phyloP scores from a whole-genome alignment of 768 basidiomycete species.

The Astraeus odoratus region DNA sequence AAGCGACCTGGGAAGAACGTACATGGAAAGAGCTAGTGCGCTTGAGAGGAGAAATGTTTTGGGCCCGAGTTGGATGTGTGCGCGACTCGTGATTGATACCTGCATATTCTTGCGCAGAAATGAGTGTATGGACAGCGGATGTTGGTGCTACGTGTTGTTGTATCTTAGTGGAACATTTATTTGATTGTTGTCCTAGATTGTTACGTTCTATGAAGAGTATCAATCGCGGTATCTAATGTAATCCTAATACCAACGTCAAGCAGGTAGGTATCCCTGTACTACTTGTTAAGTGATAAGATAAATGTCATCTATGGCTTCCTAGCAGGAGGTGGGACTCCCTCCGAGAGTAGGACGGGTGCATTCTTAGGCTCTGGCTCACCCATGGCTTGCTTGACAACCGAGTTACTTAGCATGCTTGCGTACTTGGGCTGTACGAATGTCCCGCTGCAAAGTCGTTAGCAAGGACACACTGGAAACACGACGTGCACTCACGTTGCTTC shows the following conservation, averaged over 20 bases:
- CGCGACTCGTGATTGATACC: constrained; percentile 13
- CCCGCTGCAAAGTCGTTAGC: constrained; percentile 37
- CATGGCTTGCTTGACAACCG: constrained; percentile 54
- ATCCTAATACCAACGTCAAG: neutral
- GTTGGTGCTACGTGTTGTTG: neutral
- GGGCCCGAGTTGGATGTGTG: constrained; percentile 65
- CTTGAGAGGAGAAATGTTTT: constrained; percentile 81
- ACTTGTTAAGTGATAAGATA: no score
- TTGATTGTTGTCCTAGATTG: neutral
- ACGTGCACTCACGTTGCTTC: constrained; percentile 63
- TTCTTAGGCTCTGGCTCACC: constrained; percentile 42
- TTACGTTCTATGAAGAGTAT: neutral
- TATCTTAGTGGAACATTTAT: neutral
- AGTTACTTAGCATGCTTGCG: constrained; percentile 64
- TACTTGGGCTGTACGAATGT: constrained; percentile 88
- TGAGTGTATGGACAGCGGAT: neutral
- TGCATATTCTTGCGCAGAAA: neutral
- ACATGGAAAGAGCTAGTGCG: constrained; percentile 75
- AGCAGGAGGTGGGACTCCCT: constrained; percentile 22
- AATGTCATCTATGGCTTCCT: constrained; percentile 22
- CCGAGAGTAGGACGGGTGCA: constrained; percentile 20
- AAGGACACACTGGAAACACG: neutral
- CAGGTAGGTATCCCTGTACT: neutral
- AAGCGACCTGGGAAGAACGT: constrained; percentile 78
- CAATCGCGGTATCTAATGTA: neutral